These are phyloP conservation scores for Musa balbisiana DNA, from an alignment of 202 grass and related monocot genomes.

Conservation along the genomic window DNA sequence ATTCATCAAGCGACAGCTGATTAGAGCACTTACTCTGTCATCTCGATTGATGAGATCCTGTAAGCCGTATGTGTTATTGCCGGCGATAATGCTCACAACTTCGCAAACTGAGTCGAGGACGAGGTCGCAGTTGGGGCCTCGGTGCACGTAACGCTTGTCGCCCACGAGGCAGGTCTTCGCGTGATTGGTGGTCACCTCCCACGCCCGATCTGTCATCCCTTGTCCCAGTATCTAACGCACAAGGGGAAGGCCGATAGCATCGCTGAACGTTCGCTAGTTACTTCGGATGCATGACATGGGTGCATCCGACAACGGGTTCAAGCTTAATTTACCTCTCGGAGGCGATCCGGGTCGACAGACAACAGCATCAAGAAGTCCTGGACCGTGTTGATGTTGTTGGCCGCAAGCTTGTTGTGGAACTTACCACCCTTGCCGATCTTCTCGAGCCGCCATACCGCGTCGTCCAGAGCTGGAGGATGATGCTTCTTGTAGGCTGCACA, in stretches of 20 bases:
- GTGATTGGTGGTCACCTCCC: neutral
- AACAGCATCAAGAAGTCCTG: constrained; percentile 54
- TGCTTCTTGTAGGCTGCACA: constrained; percentile 56
- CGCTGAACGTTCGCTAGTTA: neutral
- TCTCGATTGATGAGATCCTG: neutral
- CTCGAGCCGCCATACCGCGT: constrained; percentile 49
- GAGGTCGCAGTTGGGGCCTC: neutral
- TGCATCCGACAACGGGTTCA: neutral
- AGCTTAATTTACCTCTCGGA: constrained; percentile 32
- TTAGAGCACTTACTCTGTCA: neutral
- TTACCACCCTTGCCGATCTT: constrained; percentile 52
- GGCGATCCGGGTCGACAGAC: constrained; percentile 24
- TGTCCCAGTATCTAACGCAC: constrained; percentile 1
- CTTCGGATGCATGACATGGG: no score
- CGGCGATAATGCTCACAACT: neutral
- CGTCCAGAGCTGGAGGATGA: constrained; percentile 32
- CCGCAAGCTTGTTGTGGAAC: constrained; percentile 18
- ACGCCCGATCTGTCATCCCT: neutral
- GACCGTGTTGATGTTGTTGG: constrained; percentile 37
- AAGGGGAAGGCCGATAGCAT: no score
- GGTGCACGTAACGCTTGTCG: neutral
- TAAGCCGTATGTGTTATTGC: neutral
- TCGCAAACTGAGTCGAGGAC: neutral
- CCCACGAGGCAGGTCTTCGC: neutral
- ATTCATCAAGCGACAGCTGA: neutral